Conservation (phyloP, 768 basidiomycete genomes). For the Hemileccinum impolitum region DNA sequence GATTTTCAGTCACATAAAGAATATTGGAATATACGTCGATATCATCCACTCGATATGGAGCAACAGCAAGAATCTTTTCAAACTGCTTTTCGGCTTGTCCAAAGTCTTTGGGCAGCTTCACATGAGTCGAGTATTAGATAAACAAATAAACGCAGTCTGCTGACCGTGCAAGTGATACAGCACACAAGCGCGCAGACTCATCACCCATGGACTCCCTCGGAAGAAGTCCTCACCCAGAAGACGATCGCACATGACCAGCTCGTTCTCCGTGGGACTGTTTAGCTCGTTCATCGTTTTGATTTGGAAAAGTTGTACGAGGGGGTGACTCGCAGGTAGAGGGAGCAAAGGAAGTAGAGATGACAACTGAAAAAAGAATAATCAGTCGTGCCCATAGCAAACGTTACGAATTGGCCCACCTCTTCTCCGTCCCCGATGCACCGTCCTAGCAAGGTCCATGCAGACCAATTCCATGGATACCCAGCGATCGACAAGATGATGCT, state of each 20-base stretch:
- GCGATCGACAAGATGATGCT: slow-evolving; percentile 70
- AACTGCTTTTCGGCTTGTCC: slow-evolving; percentile 83
- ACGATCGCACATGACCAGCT: slow-evolving; percentile 76
- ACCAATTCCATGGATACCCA: slow-evolving; percentile 91
- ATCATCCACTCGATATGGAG: slow-evolving; percentile 90
- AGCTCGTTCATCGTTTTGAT: slow-evolving; percentile 87
- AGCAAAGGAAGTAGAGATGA: slow-evolving; percentile 42
- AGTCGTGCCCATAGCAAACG: slow-evolving; percentile 1
- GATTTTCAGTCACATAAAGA: slow-evolving; percentile 90
- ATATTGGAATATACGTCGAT: slow-evolving; percentile 97
- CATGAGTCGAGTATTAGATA: slow-evolving; percentile 2
- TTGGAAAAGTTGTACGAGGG: slow-evolving; percentile 71
- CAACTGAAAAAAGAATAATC: slow-evolving; percentile 36
- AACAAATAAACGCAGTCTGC: slow-evolving; percentile 20
- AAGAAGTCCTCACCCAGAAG: slow-evolving; percentile 71
- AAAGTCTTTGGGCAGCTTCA: slow-evolving; percentile 58
- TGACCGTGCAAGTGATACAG: slow-evolving; percentile 89
- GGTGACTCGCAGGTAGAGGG: slow-evolving; percentile 49
- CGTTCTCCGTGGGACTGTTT: slow-evolving; percentile 83
- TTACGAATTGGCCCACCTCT: slow-evolving; percentile 53
- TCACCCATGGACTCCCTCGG: slow-evolving; percentile 79
- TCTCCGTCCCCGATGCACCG: slow-evolving; percentile 79
- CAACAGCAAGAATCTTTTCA: slow-evolving; percentile 71
- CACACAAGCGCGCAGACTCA: slow-evolving; percentile 81
- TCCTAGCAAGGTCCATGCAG: slow-evolving; percentile 80